Base-by-base conservation (phyloP, 169 alveolate species). In the Plasmodium ovale region DNA sequence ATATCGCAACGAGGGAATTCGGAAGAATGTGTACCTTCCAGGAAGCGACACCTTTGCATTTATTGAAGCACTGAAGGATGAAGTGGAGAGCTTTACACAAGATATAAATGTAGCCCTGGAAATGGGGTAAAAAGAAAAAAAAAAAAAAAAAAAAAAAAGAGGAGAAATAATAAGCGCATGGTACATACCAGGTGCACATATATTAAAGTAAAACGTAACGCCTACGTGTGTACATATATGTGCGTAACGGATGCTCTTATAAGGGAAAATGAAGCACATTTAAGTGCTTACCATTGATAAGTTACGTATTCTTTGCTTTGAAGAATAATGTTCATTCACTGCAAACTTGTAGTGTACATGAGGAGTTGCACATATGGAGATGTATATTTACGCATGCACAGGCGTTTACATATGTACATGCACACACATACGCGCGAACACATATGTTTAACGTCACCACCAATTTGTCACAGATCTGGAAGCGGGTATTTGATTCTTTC, bases 1-100 rank as follows among this genome's bases (percentile, higher is more conserved):
- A 44, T 82, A 91, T 29, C 73, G 60, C 14, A 72, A 54, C 59
- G 87, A 82, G 23, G 87, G 49, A 10, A 67, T 87, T 69, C 87
- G 65, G 23, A 89, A 72, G 3, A 64, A 70, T 21, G 94, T 88
- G 39, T 93, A 93, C 51, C 35, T 73, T 21, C 96, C 96, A n/a
- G 74, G 94, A 71, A 92, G 93, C 59, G 96, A 93, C 58, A 93
- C 96, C 23, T 93, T 91, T 71, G 64, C 92, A 4, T 93, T 91
- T 44, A 77, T 70, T 42, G 96, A 93, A 47, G 93, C 87, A 3
- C 62, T 93, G 4, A 82, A 88, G 39, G 53, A 65, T 21, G 96
- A 93, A 16, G 64, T 89, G 39, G 69, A 88, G 14, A 47, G 29
- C 49, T 44, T 93, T 42, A 21, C 89, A 6, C 44, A 67, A 51